Evolutionary conservation across 805 yeast species (phyloP).

Genomic region (Tetrapisispora arboricola): DNA sequence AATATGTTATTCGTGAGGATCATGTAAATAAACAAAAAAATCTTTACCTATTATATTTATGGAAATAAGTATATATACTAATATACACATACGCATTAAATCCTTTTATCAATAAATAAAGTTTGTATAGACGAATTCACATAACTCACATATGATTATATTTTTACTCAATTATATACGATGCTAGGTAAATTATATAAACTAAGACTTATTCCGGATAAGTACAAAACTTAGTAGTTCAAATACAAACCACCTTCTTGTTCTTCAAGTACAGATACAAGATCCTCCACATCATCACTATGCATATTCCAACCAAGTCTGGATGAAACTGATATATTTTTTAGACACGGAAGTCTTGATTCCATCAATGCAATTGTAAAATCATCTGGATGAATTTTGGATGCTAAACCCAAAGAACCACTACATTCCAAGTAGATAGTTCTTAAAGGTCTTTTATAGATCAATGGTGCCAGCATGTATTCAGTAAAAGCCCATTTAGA

Average conservation of each 20-base stretch:
- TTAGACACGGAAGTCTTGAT: slow-evolving; percentile 58
- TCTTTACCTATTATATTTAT: too few species aligned
- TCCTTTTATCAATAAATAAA: too few species aligned
- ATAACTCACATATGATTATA: too few species aligned
- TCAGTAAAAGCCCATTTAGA: slow-evolving; percentile 42
- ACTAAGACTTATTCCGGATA: neutral
- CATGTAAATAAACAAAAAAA: neutral
- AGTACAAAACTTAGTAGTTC: slow-evolving; percentile 24
- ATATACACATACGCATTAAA: neutral
- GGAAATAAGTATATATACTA: neutral
- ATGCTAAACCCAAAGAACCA: slow-evolving; percentile 76
- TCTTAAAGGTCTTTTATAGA: slow-evolving; percentile 32
- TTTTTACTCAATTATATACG: neutral
- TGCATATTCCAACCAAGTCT: slow-evolving; percentile 79
- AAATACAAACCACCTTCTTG: slow-evolving; percentile 68
- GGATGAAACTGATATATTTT: slow-evolving; percentile 55
- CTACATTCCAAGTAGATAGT: slow-evolving; percentile 68
- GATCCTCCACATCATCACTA: slow-evolving; percentile 49
- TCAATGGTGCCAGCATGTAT: slow-evolving; percentile 31
- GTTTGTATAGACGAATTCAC: too few species aligned
- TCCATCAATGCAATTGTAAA: slow-evolving; percentile 76
- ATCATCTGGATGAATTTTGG: slow-evolving; percentile 81
- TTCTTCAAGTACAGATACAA: slow-evolving; percentile 62
- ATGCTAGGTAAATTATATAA: neutral
- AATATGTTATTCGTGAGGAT: neutral